Evolutionary conservation across 1,284 basidiomycete genomes (phyloP).

Genomic region (Ceratobasidium papillatum): DNA sequence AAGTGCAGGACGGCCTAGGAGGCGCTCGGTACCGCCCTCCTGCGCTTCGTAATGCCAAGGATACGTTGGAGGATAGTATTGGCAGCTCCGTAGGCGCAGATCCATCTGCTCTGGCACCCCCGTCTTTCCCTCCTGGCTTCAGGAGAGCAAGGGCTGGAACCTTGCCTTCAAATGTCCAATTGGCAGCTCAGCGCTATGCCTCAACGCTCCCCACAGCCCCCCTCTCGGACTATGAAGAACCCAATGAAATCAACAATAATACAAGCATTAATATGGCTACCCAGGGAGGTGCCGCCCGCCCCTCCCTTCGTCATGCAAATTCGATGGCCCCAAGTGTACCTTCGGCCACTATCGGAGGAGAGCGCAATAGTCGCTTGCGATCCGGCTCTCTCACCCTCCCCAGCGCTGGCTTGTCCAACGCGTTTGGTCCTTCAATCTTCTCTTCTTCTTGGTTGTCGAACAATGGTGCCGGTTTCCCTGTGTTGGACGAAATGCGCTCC

Average conservation of each 20-base stretch:
- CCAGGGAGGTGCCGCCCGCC: conserved; percentile 62
- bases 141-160: conserved; percentile 88
- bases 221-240: conserved; percentile 49
- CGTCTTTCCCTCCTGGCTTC: conserved; percentile 54
- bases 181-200: conserved; percentile 82
- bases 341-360: conserved; percentile 50
- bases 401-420: conserved; percentile 74
- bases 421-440: conserved; percentile 87
- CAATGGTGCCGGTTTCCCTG: conserved; percentile 56
- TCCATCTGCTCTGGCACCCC: conserved; percentile 39
- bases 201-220: conserved; percentile 67
- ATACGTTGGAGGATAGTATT: conserved; percentile 39
- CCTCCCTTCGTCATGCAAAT: conserved; percentile 78
- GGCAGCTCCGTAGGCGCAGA: conserved; percentile 30
- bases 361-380: conserved; percentile 81
- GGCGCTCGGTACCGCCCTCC: conserved; percentile 75
- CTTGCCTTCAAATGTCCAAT: conserved; percentile 86
- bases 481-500: conserved; percentile 80
- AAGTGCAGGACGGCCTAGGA: conserved; percentile 72
- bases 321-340: conserved; percentile 65
- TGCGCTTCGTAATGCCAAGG: conserved; percentile 63
- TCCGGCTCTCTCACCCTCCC: conserved; percentile 89
- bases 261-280: conserved; percentile 36
- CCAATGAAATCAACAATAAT: conserved; percentile 42
- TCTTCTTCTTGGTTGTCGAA: conserved; percentile 86